Evolutionary conservation across 1,284 basidiomycete genomes (phyloP).

Genomic region (Malassezia pachydermatis): DNA sequence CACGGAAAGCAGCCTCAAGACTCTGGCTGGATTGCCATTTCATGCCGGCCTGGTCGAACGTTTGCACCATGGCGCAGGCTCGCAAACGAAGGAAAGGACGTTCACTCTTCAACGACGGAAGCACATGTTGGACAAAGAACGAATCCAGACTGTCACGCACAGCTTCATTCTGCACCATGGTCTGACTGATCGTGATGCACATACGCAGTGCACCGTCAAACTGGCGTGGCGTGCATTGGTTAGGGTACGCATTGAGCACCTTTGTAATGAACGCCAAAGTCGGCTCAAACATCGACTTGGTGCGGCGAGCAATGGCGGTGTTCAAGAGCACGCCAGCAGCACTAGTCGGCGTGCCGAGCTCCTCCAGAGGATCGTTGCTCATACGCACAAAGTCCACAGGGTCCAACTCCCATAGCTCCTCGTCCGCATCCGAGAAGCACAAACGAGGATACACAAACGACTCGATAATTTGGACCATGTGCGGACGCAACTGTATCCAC

Average conservation of each 20-base stretch:
- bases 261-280: slow-evolving; percentile 40
- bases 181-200: slow-evolving; percentile 29
- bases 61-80: slow-evolving; percentile 35
- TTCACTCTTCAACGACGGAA: slow-evolving; percentile 36
- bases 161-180: slow-evolving; percentile 37
- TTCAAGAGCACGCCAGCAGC: slow-evolving; percentile 30
- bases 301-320: slow-evolving; percentile 22
- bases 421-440: slow-evolving; percentile 38
- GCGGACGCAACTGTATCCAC: slow-evolving; percentile 42
- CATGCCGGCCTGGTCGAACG: slow-evolving; percentile 39
- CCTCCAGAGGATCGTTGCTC: slow-evolving; percentile 38
- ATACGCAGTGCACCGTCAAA: slow-evolving; percentile 44
- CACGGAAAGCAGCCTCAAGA: slow-evolving; percentile 37
- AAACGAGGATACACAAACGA: slow-evolving; percentile 42
- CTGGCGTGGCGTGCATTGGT: slow-evolving; percentile 26
- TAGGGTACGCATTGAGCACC: slow-evolving; percentile 38
- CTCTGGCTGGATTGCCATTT: slow-evolving; percentile 31
- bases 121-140: slow-evolving; percentile 40
- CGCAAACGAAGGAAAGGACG: slow-evolving; percentile 40
- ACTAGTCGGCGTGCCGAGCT: slow-evolving; percentile 27
- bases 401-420: slow-evolving; percentile 44
- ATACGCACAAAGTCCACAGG: slow-evolving; percentile 42
- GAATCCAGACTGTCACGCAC: slow-evolving; percentile 34
- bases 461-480: slow-evolving; percentile 33
- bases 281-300: slow-evolving; percentile 38